Percentiles rank a stretch among this genome's conserved stretches.
Evolutionary conservation across 345 rosid genomes (phyloP).

Genomic region (Brassica nigra): DNA sequence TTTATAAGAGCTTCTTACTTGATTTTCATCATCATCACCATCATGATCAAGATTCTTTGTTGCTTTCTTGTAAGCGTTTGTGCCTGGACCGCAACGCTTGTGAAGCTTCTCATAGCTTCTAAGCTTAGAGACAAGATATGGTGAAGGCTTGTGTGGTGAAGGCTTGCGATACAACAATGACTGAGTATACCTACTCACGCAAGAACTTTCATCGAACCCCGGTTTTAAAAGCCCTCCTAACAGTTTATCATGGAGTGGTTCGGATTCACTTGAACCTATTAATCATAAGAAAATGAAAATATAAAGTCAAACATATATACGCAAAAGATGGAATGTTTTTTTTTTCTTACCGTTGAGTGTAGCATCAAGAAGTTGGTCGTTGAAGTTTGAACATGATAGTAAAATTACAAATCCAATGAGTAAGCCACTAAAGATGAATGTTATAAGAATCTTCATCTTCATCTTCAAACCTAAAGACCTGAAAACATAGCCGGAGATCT

Average conservation of each 20-base stretch:
- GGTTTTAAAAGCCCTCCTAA: slow-evolving; percentile 40
- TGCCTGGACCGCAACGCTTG: slow-evolving; percentile 44
- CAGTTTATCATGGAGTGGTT: slow-evolving; percentile 16
- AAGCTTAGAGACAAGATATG: slow-evolving; percentile 43
- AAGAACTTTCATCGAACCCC: slow-evolving; percentile 35
- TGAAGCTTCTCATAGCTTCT: slow-evolving; percentile 45
- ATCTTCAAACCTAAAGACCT: not conserved
- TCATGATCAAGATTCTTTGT: slow-evolving; percentile 21
- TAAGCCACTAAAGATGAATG: slow-evolving; percentile 1
- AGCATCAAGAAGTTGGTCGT: slow-evolving; percentile 17
- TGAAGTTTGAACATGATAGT: slow-evolving; percentile 11
- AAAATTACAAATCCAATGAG: slow-evolving; percentile 14
- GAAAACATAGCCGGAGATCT: slow-evolving; percentile 28
- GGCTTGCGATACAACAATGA: slow-evolving; percentile 38
- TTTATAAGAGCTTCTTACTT: slow-evolving; percentile 8
- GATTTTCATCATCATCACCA: not conserved
- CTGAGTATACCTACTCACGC: slow-evolving; percentile 42
- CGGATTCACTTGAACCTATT: slow-evolving; percentile 11
- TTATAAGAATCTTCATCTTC: slow-evolving; percentile 22
- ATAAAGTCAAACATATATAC: not conserved
- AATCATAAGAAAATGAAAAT: not conserved
- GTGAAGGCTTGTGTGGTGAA: slow-evolving; percentile 42
- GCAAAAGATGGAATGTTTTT: not conserved
- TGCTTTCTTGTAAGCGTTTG: slow-evolving; percentile 34
- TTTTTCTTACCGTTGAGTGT: slow-evolving; percentile 11